Conservation (phyloP, 108 stramenopile species). For the Thalassiosira profunda region DNA sequence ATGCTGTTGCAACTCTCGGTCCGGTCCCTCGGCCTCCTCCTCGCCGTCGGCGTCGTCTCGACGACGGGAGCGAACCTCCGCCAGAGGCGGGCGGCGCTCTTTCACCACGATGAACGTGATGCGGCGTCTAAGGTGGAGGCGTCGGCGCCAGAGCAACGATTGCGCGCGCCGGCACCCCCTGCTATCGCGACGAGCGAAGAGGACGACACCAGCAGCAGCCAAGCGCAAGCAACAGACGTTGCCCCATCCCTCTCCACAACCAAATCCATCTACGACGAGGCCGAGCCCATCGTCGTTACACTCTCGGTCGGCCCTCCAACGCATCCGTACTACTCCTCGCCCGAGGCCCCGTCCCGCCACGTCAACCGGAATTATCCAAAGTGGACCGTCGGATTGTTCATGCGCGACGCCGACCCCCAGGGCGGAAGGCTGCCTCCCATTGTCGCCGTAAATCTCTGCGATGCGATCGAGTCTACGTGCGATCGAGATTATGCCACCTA, state of each 20-base stretch:
- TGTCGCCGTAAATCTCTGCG: conserved; percentile 13
- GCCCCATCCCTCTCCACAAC: background rate
- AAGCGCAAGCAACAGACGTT: background rate
- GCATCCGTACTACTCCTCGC: conserved; percentile 1
- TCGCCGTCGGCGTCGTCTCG: too few species aligned
- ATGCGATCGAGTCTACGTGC: background rate
- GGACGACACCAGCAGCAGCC: too few species aligned
- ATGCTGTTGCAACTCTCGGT: too few species aligned
- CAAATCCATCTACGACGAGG: background rate
- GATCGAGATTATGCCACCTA: background rate
- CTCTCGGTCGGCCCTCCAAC: conserved; percentile 12
- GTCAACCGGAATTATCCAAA: conserved; percentile 3
- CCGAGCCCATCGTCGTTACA: conserved; percentile 1
- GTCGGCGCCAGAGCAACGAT: too few species aligned
- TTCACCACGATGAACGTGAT: too few species aligned
- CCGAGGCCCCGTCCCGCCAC: conserved; percentile 3
- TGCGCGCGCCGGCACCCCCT: too few species aligned
- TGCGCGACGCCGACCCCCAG: conserved; percentile 30
- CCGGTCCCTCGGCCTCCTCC: too few species aligned
- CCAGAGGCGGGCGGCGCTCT: too few species aligned
- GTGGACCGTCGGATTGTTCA: conserved; percentile 22
- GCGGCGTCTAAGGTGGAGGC: too few species aligned
- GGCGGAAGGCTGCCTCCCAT: conserved; percentile 15
- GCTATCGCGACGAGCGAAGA: too few species aligned
- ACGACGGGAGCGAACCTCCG: too few species aligned